phyloP scores from a whole-genome alignment of 2,329 filamentous ascomycete species.

The Fusarium agapanthi region DNA sequence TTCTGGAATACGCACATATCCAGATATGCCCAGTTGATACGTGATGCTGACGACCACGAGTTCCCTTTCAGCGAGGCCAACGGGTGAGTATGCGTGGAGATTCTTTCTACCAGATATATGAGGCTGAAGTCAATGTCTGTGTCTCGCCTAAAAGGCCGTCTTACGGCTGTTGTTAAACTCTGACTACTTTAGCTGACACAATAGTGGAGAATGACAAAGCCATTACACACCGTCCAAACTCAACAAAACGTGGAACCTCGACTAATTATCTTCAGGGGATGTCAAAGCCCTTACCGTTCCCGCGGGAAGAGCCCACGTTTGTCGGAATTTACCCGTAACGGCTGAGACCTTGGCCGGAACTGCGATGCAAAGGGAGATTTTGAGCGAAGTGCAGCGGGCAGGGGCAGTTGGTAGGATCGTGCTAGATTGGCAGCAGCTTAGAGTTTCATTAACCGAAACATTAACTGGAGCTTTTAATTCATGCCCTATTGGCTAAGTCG shows the following conservation, averaged over 20 bases:
- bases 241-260: neutral
- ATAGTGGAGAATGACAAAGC: neutral
- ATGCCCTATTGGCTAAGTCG: neutral
- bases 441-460: neutral
- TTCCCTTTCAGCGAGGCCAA: neutral
- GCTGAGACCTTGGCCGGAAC: neutral
- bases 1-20: neutral
- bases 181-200: neutral
- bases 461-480: neutral
- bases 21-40: neutral
- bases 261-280: neutral
- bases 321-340: neutral
- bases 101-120: neutral
- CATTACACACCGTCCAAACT: neutral
- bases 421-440: no score
- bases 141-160: neutral
- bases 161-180: neutral
- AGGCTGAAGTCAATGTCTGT: neutral
- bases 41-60: no score
- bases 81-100: accelerated
- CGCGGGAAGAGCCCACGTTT: neutral
- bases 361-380: neutral
- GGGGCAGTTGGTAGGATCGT: neutral
- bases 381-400: neutral
- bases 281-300: neutral